These are phyloP conservation scores for Fusarium verrucosum DNA, from an alignment of 2,329 filamentous ascomycete genomes.

Conservation along the genomic window DNA sequence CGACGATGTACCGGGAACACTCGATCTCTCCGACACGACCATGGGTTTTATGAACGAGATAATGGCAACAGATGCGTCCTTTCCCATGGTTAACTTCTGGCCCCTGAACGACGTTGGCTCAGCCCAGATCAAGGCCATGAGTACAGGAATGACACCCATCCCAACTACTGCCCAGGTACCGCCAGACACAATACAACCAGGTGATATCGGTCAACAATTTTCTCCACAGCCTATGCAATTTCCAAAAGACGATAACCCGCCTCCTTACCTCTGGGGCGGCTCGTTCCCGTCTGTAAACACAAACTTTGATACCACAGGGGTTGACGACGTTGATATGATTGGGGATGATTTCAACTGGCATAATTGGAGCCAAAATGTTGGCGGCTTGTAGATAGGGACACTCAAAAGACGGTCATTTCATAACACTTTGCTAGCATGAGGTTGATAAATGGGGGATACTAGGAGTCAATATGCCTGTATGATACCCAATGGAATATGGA, in stretches of 20 bases:
- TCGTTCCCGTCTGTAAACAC: constrained; percentile 45
- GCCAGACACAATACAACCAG: constrained; percentile 14
- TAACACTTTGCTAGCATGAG: background rate
- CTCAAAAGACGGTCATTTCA: constrained; percentile 39
- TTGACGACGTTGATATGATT: constrained; percentile 52
- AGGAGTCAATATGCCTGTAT: constrained; percentile 32
- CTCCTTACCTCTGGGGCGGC: constrained; percentile 56
- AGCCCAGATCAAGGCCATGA: constrained; percentile 33
- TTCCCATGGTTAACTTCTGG: constrained; percentile 37
- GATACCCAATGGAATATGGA: constrained; percentile 38
- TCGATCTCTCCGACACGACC: constrained; percentile 44
- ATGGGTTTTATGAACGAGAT: constrained; percentile 45
- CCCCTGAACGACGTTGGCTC: constrained; percentile 37
- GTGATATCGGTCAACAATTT: constrained; percentile 15
- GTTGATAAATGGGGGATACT: background rate
- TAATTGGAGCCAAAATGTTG: constrained; percentile 57
- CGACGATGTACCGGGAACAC: constrained; percentile 23
- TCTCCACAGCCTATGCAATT: constrained; percentile 37
- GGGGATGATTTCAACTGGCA: constrained; percentile 60
- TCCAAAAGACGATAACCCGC: constrained; percentile 48
- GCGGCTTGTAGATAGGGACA: constrained; percentile 50
- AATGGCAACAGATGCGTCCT: constrained; percentile 18
- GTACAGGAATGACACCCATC: background rate
- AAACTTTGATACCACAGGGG: constrained; percentile 41
- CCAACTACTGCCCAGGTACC: background rate